A percentile compares a stretch with the other conserved stretches of the same genome.
These are phyloP conservation scores for Gnaphalium uliginosum DNA, from an alignment of 129 eudicot species.

Conservation along the genomic window DNA sequence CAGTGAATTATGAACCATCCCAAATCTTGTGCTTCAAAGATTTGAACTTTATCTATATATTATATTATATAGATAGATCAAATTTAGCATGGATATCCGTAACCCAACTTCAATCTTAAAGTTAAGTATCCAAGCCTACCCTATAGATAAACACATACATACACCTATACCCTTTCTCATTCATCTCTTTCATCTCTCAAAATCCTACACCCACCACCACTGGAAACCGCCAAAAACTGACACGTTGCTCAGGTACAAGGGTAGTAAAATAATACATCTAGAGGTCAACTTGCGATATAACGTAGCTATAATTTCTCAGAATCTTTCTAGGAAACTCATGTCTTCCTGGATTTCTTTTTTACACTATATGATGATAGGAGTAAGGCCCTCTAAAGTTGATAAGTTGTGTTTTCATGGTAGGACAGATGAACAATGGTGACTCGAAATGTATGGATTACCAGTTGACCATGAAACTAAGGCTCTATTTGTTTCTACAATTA, in stretches of 20 bases:
- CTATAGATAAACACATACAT: not conserved
- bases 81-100: too few species aligned
- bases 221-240: not conserved
- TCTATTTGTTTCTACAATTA: not conserved
- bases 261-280: not conserved
- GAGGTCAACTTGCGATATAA: not conserved
- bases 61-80: not conserved
- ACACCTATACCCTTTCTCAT: too few species aligned
- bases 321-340: not conserved
- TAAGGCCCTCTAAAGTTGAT: not conserved
- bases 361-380: not conserved
- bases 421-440: not conserved
- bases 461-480: not conserved
- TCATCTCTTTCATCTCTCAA: too few species aligned
- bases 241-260: not conserved
- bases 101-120: not conserved
- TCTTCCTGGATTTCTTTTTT: not conserved
- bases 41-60: not conserved
- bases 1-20: not conserved
- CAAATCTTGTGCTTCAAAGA: not conserved
- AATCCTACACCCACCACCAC: not conserved
- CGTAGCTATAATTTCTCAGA: not conserved
- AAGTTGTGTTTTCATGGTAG: not conserved
- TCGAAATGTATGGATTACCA: not conserved
- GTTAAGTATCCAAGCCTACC: not conserved